Evolutionary conservation across 2,329 filamentous ascomycete species (phyloP).

Genomic region (Colletotrichum liaoningense): DNA sequence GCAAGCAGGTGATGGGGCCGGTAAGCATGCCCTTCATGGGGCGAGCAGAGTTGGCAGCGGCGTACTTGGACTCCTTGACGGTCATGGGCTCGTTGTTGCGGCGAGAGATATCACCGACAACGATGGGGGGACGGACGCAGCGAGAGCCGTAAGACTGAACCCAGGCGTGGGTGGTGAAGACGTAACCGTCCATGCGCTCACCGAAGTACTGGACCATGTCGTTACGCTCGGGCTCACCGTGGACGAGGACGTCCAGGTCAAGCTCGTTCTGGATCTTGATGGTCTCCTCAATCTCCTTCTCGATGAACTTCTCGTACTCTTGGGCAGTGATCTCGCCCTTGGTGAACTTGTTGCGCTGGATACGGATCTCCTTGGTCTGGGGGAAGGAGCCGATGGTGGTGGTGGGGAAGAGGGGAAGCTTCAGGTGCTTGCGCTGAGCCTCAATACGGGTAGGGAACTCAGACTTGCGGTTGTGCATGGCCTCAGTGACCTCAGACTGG

Average conservation of each 20-base stretch:
- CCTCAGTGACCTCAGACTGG: slow-evolving; percentile 85
- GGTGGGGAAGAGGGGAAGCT: slow-evolving; percentile 96
- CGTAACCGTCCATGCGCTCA: slow-evolving; percentile 95
- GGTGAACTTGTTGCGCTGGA: slow-evolving; percentile 97
- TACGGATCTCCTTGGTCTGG: slow-evolving; percentile 98
- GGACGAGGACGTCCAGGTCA: slow-evolving; percentile 94
- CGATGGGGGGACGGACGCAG: slow-evolving; percentile 97
- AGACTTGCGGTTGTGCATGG: slow-evolving; percentile 93
- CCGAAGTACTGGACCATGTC: slow-evolving; percentile 99
- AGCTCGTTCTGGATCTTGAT: slow-evolving; percentile 99
- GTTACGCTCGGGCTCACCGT: slow-evolving; percentile 99
- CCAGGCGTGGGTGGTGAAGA: slow-evolving; percentile 99
- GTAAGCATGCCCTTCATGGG: slow-evolving; percentile 99
- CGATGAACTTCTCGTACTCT: slow-evolving; percentile 98
- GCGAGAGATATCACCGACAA: slow-evolving; percentile 98
- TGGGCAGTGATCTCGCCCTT: slow-evolving; percentile 94
- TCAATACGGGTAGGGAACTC: slow-evolving; percentile 86
- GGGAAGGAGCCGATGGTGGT: slow-evolving; percentile 99
- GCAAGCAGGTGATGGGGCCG: slow-evolving; percentile 97
- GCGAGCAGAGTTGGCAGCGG: slow-evolving; percentile 94
- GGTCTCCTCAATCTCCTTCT: slow-evolving; percentile 96
- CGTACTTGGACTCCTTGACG: slow-evolving; percentile 99
- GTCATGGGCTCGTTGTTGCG: slow-evolving; percentile 87
- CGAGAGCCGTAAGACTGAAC: slow-evolving; percentile 98
- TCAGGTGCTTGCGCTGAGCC: slow-evolving; percentile 91